Evolutionary conservation across 2,329 filamentous ascomycete species (phyloP), one percentile per base, ranked within the genome.

Genomic region (Coniochaeta sp.): DNA sequence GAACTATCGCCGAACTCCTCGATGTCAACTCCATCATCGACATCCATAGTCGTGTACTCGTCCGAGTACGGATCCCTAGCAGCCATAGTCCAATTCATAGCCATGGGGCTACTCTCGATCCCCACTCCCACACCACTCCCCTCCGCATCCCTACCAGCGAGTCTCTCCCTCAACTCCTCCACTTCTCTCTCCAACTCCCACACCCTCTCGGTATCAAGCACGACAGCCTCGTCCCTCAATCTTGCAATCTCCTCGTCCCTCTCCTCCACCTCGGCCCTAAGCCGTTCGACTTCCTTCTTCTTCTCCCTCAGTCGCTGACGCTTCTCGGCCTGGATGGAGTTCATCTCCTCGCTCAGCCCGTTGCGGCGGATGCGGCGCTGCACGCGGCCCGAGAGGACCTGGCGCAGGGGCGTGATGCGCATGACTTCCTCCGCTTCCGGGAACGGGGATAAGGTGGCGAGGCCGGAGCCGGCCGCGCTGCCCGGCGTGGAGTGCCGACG

Each of bases 281-380:
- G 70, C 8, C 67, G 66, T 7, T 72, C 67, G 2, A 85, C 65
- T 60, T 85, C 77, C 0, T 65, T 67, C 40, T 67, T 68, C 9
- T 71, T 65, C 27, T 71, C 63, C 50, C 63, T 65, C 0, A 66
- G 65, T 38, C 67, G 65, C 14, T 64, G 67, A 40, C 65, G 71
- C 60, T 75, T 77, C 52, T 78, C 75, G 7, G 67, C 65, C 7
- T 74, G 67, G 50, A 81, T 74, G 12, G 64, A 62, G 60, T 82
- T 78, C 66, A 82, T 76, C 65, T 83, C 77, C 55, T 81, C 79
- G 56, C 79, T 81, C 5, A 83, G 61, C 3, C 77, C 73, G 56
- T 77, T 79, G 49, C 81, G 75, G 7, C 77, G 71, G 32, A 81
- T 71, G 16, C 81, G 74, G 5, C 81, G 74, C 65, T 81, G 77